Base-by-base conservation (phyloP, 441 rosid species). In the Eruca vesicaria region DNA sequence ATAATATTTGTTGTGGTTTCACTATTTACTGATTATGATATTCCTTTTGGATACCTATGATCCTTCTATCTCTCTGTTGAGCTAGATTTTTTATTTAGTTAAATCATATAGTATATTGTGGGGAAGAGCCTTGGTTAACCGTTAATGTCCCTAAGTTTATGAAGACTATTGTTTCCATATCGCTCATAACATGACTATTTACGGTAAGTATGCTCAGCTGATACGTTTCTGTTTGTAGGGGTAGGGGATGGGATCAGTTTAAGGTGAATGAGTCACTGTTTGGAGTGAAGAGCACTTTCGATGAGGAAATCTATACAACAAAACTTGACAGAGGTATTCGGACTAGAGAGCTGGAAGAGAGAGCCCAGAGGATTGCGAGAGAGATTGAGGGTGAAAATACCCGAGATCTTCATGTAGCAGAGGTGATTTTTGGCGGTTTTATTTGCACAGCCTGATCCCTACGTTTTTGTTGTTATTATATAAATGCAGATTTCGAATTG, bases 351-450 rank as follows among this genome's bases (percentile, higher is more conserved):
- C 20, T 52, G 85, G 98, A 94, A 86, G 90, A 77, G 84, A 83
- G 89, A 84, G 98, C 99, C 67, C 55, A 14, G 66, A 89, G 96
- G 75, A 88, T 96, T 70, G 98, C 99, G 9, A 86, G 83, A 82
- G 99, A 94, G 88, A 94, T 96, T 69, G 58, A 87, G 90, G 89
- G 95, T 32, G 98, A 96, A 80, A 94, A 52, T 14, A 94, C 98
- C 18, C 79, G 79, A 60, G 98, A 96, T 80, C 92, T 86, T 87
- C 99, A 94, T 83, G 80, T 90, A 74, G 95, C 97, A 31, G 98
- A 96, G 93, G 98, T 89, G 71, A 65, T 69, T 38, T 75, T 80
- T 26, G 68, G 72, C 68, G 48, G 70, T 50, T 74, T 55, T 52
- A 60, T 62, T 26, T 63, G 20, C 58, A 52, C 58, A 8, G 16